phyloP scores from a whole-genome alignment of 2,329 filamentous ascomycete species.

The Calonectria hongkongensis region DNA sequence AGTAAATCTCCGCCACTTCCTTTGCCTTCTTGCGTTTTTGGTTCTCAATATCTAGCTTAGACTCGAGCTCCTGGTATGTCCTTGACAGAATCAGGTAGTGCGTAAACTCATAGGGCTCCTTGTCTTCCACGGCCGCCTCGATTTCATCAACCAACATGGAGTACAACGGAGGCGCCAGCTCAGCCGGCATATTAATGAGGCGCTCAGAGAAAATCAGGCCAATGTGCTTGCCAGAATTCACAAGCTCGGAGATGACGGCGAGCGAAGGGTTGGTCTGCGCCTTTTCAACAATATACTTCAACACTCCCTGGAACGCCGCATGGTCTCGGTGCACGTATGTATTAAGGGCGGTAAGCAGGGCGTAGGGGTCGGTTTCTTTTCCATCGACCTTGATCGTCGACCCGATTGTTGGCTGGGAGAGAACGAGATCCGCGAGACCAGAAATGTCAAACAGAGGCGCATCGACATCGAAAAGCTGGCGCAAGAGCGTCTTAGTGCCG shows the following conservation, averaged over 20 bases:
- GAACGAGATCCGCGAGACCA: slow-evolving; percentile 87
- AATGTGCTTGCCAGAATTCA: slow-evolving; percentile 75
- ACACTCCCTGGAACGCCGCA: slow-evolving; percentile 81
- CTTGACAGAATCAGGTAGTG: slow-evolving; percentile 95
- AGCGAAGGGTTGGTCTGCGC: slow-evolving; percentile 73
- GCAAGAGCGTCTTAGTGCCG: slow-evolving; percentile 90
- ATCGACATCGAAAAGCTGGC: slow-evolving; percentile 95
- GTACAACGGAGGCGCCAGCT: slow-evolving; percentile 95
- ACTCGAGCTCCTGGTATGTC: slow-evolving; percentile 92
- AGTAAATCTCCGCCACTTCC: slow-evolving; percentile 80
- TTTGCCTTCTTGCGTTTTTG: slow-evolving; percentile 79
- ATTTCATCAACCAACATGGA: slow-evolving; percentile 95
- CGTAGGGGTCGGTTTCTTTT: slow-evolving; percentile 93
- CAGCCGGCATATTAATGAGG: slow-evolving; percentile 96
- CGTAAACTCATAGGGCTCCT: slow-evolving; percentile 93
- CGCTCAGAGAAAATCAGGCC: slow-evolving; percentile 94
- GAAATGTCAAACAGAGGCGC: slow-evolving; percentile 90
- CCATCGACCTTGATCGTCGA: slow-evolving; percentile 98
- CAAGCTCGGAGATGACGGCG: slow-evolving; percentile 73
- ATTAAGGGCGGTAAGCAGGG: slow-evolving; percentile 92
- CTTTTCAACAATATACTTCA: slow-evolving; percentile 80
- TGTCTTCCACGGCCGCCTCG: slow-evolving; percentile 88
- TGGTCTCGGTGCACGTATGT: slow-evolving; percentile 86
- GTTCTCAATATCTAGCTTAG: slow-evolving; percentile 81
- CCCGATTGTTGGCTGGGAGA: slow-evolving; percentile 90